Conservation (phyloP, 2,329 filamentous ascomycete species). For the Graphilbum ipis-grandicollis region DNA sequence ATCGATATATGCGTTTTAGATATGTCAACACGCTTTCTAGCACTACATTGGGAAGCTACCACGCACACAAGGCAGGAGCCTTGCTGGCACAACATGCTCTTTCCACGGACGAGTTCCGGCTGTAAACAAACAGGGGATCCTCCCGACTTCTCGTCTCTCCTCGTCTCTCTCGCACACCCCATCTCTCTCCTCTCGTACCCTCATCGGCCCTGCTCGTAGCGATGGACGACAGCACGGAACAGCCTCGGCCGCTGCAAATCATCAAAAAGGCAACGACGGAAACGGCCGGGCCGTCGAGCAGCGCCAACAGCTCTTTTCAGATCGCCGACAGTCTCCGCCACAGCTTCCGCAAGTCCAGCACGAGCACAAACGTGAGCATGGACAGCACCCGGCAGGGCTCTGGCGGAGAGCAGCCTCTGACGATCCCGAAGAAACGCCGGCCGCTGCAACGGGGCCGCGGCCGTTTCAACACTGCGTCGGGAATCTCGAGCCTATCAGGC, state of each 20-base stretch:
- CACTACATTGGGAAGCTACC: too few species aligned
- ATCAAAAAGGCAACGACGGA: slow-evolving; percentile 6
- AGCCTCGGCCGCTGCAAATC: slow-evolving; percentile 9
- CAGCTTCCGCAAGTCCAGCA: slow-evolving; percentile 7
- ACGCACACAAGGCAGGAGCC: too few species aligned
- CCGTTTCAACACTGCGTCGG: slow-evolving; percentile 2
- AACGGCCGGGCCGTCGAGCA: background rate
- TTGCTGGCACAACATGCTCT: too few species aligned
- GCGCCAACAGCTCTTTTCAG: background rate
- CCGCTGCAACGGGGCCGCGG: background rate
- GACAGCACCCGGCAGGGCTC: slow-evolving; percentile 11
- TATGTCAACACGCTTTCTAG: too few species aligned
- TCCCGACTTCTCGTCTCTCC: too few species aligned
- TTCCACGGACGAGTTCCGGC: too few species aligned
- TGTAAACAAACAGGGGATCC: too few species aligned
- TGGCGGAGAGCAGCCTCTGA: slow-evolving; percentile 13
- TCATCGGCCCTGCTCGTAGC: too few species aligned
- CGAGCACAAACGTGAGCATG: slow-evolving; percentile 12
- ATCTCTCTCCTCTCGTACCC: too few species aligned
- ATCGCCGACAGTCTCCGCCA: background rate
- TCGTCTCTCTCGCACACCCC: too few species aligned
- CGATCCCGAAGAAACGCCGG: slow-evolving; percentile 18
- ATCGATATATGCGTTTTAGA: too few species aligned
- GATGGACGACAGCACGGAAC: background rate
- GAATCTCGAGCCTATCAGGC: too few species aligned